Evolutionary conservation across 2,329 filamentous ascomycete genomes (phyloP).

Genomic region (Cercospora citrullina): DNA sequence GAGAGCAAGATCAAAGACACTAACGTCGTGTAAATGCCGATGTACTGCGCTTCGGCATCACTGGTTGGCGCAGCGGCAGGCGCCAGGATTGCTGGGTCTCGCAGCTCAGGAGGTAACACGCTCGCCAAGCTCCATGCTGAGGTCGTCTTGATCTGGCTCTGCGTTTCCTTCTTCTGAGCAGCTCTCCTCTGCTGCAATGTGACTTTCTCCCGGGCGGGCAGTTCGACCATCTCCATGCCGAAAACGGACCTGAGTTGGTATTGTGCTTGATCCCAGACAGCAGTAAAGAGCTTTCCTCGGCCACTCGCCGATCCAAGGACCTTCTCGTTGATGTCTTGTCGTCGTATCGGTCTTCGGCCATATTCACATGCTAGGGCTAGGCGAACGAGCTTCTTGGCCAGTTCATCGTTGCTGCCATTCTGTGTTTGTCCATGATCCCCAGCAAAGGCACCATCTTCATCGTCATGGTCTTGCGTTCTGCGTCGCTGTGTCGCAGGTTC

Average conservation of each 20-base stretch:
- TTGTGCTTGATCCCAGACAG: constrained; percentile 77
- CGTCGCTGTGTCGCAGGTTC: constrained; percentile 37
- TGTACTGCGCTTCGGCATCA: constrained; percentile 74
- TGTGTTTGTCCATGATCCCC: constrained; percentile 28
- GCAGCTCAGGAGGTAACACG: constrained; percentile 67
- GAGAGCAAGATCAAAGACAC: constrained; percentile 73
- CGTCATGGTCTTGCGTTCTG: constrained; percentile 27
- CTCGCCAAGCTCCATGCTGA: constrained; percentile 73
- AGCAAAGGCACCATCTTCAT: constrained; percentile 24
- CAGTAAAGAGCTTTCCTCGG: constrained; percentile 63
- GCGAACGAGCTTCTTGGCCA: constrained; percentile 63
- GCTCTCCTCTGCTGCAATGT: constrained; percentile 76
- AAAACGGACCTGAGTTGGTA: constrained; percentile 68
- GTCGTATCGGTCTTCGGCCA: constrained; percentile 57
- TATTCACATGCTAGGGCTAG: constrained; percentile 63
- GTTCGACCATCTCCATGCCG: constrained; percentile 89
- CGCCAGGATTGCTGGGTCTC: constrained; percentile 62
- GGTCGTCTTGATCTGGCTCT: constrained; percentile 42
- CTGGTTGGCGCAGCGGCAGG: constrained; percentile 67
- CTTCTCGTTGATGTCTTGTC: constrained; percentile 60
- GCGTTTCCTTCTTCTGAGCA: constrained; percentile 55
- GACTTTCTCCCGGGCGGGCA: constrained; percentile 77
- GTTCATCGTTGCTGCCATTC: constrained; percentile 40
- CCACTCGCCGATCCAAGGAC: constrained; percentile 68
- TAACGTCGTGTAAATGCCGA: constrained; percentile 76